Evolutionary conservation across 2,329 filamentous ascomycete genomes (phyloP).

Genomic region (Alternaria alternata): DNA sequence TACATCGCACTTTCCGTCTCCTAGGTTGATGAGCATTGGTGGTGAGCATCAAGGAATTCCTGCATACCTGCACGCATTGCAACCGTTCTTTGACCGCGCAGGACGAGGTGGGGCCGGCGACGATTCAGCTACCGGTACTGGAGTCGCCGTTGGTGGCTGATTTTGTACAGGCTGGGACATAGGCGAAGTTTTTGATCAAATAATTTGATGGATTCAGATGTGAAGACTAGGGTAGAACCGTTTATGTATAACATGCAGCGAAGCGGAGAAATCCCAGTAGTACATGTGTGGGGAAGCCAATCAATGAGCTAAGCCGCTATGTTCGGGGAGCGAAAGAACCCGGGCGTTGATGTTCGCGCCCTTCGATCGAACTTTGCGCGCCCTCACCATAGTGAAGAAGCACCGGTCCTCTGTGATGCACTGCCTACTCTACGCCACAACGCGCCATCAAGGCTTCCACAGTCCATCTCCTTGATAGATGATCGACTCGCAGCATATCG

Average conservation of each 20-base stretch:
- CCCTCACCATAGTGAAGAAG: background rate
- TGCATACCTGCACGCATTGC: slow-evolving; percentile 41
- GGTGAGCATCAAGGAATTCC: background rate
- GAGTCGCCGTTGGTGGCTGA: slow-evolving; percentile 23
- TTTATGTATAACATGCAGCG: slow-evolving; percentile 2
- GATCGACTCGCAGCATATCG: background rate
- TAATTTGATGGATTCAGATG: background rate
- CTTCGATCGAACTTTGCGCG: background rate
- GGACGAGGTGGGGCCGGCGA: slow-evolving; percentile 30
- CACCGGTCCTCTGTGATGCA: too few relatives aligned
- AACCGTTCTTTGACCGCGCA: slow-evolving; percentile 43
- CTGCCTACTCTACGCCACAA: background rate
- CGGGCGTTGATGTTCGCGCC: background rate
- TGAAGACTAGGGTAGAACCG: background rate
- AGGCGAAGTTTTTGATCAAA: background rate
- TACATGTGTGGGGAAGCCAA: slow-evolving; percentile 18
- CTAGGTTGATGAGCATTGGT: slow-evolving; percentile 37
- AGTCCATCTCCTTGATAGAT: background rate
- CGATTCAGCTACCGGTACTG: slow-evolving; percentile 18
- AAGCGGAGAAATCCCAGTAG: background rate
- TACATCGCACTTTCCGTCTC: slow-evolving; percentile 64
- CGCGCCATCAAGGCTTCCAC: background rate
- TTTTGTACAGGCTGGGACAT: slow-evolving; percentile 33
- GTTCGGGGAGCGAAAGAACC: background rate
- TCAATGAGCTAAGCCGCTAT: slow-evolving; percentile 9